Base-by-base conservation (phyloP, 371 early-diverging fungal species). In the Astathelohania contejeani region DNA sequence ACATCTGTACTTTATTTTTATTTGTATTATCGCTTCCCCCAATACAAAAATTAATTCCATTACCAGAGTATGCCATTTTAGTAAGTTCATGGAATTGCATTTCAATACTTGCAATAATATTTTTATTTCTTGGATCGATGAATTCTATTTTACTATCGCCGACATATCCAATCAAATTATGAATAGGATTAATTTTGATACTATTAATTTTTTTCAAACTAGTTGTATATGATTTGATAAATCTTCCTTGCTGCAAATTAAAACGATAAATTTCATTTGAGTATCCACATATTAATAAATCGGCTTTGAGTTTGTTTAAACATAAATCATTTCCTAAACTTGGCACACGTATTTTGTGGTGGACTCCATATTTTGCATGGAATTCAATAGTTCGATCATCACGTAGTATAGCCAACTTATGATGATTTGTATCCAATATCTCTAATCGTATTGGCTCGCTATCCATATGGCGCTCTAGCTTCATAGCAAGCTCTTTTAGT, bases 381-480 rank as follows among this genome's bases (percentile, higher is more conserved):
- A 97, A 85, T 76, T 97, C 94, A 6, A 97, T 67, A n/a, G 82
- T 79, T 45, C 91, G 79, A 71, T 91, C 91, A 35, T 78, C 77
- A 72, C 90, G 90, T 70, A 97, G 72, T 47, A 85, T 80, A 19
- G 86, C 88, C 3, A 82, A 75, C 71, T 94, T 97, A 26, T 87
- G 88, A 89, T 90, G 92, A 76, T 95, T 93, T 60, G 92, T 89
- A 0, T 86, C 84, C 32, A 97, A 72, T 14, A 89, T 77, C 80
- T 58, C 18, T 16, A 60, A 28, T 55, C 62, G 59, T 46, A 70
- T 25, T 10, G 87, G 87, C 67, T 97, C 98, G 6, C 81, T 70
- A 58, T 91, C 87, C 0, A 86, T 83, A 73, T 93, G 90, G 43
- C 98, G 82, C 60, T 95, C 92, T 69, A 93, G 87, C 77, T 93